Percentiles rank a stretch among this genome's conserved stretches.
Evolutionary conservation across 345 rosid genomes (phyloP).

Genomic region (Hypericum perforatum): DNA sequence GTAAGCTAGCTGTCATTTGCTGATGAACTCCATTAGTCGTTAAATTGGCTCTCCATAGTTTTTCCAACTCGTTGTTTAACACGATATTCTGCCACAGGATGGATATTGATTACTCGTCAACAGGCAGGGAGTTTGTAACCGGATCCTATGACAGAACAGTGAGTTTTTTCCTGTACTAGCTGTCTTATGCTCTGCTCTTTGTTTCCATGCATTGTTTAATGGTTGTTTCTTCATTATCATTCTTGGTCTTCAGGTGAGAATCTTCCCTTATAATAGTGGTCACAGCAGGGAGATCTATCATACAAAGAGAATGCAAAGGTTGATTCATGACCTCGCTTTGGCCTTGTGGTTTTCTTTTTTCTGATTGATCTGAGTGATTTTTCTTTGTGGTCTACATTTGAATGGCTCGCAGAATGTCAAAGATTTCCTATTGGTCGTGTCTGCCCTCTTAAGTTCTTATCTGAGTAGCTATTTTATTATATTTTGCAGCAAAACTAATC

Average conservation of each 20-base stretch:
- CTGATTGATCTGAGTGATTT: background rate
- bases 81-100: conserved; percentile 34
- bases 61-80: conserved; percentile 2
- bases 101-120: conserved; percentile 97
- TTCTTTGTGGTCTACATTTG: background rate
- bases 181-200: background rate
- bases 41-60: background rate
- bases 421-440: too few relatives aligned
- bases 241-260: conserved; percentile 44
- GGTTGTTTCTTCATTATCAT: conserved; percentile 5
- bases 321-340: background rate
- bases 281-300: conserved; percentile 90
- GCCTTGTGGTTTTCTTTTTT: background rate
- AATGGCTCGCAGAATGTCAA: too few relatives aligned
- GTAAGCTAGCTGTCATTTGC: conserved; percentile 34
- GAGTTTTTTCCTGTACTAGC: conserved; percentile 16
- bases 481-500: too few relatives aligned
- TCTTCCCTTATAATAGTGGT: conserved; percentile 85
- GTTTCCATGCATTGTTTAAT: background rate
- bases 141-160: conserved; percentile 98
- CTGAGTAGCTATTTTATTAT: too few relatives aligned
- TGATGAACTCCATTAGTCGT: conserved; percentile 2
- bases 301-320: conserved; percentile 99
- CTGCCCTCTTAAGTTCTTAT: too few relatives aligned
- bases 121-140: conserved; percentile 96